phyloP scores from a whole-genome alignment of 2,329 filamentous ascomycete genomes.

The Uncinocarpus reesii region DNA sequence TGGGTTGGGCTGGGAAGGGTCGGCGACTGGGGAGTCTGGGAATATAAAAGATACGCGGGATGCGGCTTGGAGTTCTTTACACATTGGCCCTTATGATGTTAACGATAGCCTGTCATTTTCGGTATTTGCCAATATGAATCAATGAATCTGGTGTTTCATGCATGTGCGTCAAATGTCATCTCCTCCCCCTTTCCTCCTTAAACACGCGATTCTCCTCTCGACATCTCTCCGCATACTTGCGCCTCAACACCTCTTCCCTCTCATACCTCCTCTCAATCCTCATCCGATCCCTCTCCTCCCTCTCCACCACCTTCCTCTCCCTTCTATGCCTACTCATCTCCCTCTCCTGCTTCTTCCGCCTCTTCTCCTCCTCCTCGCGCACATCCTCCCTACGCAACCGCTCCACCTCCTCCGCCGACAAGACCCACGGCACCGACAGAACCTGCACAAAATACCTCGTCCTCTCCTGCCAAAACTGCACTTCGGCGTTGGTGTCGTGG shows the following conservation, averaged over 20 bases:
- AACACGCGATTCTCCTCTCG: constrained; percentile 24
- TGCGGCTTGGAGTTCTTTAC: neutral
- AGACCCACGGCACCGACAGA: constrained; percentile 44
- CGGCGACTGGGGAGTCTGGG: neutral
- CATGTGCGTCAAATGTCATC: no score
- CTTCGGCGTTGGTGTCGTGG: constrained; percentile 45
- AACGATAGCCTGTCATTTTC: no score
- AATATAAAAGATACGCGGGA: neutral
- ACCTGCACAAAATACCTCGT: constrained; percentile 42
- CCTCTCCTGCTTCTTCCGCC: constrained; percentile 29
- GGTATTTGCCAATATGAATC: neutral
- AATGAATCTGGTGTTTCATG: neutral
- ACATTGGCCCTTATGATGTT: constrained; percentile 1
- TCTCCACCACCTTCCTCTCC: constrained; percentile 28
- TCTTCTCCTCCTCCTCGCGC: constrained; percentile 32
- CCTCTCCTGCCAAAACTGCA: constrained; percentile 43
- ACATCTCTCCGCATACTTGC: constrained; percentile 25
- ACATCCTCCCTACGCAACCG: constrained; percentile 35
- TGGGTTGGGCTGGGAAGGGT: neutral
- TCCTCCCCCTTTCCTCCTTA: constrained; percentile 18
- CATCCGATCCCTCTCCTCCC: constrained; percentile 30
- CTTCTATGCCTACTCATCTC: constrained; percentile 33
- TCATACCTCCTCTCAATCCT: constrained; percentile 25
- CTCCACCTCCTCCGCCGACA: constrained; percentile 38
- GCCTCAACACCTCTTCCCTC: constrained; percentile 35